phyloP scores from a whole-genome alignment of 2,329 filamentous ascomycete genomes.

The Emericellopsis atlantica region DNA sequence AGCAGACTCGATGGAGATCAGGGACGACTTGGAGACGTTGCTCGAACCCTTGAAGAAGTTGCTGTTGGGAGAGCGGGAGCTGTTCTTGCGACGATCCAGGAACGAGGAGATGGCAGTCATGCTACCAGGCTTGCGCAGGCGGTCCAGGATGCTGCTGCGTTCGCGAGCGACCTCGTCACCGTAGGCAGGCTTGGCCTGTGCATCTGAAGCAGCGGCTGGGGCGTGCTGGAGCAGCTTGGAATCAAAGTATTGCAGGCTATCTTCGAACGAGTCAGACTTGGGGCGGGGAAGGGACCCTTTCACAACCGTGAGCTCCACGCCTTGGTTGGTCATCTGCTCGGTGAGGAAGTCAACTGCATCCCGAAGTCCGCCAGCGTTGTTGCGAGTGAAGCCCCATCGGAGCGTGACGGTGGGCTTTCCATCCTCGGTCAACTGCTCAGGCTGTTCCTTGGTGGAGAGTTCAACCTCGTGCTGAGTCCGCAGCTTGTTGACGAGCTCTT shows the following conservation, averaged over 20 bases:
- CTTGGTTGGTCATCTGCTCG: constrained; percentile 70
- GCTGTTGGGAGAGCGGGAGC: constrained; percentile 66
- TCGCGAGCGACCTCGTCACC: constrained; percentile 70
- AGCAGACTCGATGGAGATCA: constrained; percentile 91
- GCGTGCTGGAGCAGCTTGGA: constrained; percentile 93
- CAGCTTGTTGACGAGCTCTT: constrained; percentile 71
- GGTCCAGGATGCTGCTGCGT: constrained; percentile 75
- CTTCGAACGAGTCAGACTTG: constrained; percentile 97
- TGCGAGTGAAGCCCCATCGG: constrained; percentile 79
- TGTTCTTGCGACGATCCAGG: constrained; percentile 89
- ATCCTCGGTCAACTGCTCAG: constrained; percentile 44
- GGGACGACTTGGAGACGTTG: constrained; percentile 86
- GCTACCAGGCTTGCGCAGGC: constrained; percentile 86
- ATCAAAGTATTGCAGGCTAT: constrained; percentile 92
- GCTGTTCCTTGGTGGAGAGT: constrained; percentile 57
- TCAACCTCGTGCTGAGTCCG: constrained; percentile 89
- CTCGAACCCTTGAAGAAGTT: constrained; percentile 87
- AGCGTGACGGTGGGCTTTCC: constrained; percentile 48
- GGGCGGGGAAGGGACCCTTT: constrained; percentile 95
- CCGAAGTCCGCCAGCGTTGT: constrained; percentile 89
- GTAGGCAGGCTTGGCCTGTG: constrained; percentile 76
- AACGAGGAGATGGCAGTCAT: constrained; percentile 95
- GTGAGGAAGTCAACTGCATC: constrained; percentile 94
- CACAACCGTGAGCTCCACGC: constrained; percentile 77
- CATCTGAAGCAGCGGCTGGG: constrained; percentile 66